These are phyloP conservation scores for Arthrobotrys entomopaga DNA, from an alignment of 2,329 filamentous ascomycete genomes.

Conservation along the genomic window DNA sequence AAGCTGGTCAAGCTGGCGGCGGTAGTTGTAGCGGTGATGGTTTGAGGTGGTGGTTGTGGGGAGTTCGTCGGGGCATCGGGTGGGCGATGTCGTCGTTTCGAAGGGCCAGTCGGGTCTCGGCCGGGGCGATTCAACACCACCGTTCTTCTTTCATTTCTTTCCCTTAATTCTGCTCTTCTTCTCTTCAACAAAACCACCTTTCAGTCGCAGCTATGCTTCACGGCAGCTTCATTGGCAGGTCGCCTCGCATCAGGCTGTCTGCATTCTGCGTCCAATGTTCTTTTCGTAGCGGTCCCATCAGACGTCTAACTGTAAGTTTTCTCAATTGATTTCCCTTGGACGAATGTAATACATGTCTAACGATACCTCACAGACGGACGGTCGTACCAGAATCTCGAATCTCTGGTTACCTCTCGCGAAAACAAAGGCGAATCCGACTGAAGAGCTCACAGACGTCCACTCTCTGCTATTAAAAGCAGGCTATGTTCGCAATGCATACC, in stretches of 20 bases:
- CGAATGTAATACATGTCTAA: background rate
- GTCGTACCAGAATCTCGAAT: constrained; percentile 72
- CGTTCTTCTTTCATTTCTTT: background rate
- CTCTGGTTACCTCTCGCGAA: constrained; percentile 76
- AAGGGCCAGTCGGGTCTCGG: constrained; percentile 24
- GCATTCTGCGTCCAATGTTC: constrained; percentile 35
- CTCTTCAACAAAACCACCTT: background rate
- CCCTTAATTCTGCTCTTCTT: too few species aligned
- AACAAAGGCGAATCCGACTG: constrained; percentile 17
- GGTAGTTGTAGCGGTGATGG: background rate
- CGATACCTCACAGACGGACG: constrained; percentile 65
- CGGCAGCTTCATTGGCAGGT: constrained; percentile 35
- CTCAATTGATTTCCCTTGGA: background rate
- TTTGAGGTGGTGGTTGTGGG: constrained; percentile 3
- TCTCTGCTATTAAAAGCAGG: constrained; percentile 76
- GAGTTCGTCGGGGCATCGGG: too few species aligned
- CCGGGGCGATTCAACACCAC: constrained; percentile 36
- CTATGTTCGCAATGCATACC: constrained; percentile 80
- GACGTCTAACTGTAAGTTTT: constrained; percentile 38
- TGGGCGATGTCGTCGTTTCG: constrained; percentile 36
- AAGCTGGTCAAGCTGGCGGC: background rate
- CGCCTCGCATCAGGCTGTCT: constrained; percentile 20
- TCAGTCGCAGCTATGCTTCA: constrained; percentile 33
- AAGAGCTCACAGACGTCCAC: constrained; percentile 67
- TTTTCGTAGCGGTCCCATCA: constrained; percentile 23